Evolutionary conservation across 2,329 filamentous ascomycete species (phyloP).

Genomic region (Zasmidium cellare): DNA sequence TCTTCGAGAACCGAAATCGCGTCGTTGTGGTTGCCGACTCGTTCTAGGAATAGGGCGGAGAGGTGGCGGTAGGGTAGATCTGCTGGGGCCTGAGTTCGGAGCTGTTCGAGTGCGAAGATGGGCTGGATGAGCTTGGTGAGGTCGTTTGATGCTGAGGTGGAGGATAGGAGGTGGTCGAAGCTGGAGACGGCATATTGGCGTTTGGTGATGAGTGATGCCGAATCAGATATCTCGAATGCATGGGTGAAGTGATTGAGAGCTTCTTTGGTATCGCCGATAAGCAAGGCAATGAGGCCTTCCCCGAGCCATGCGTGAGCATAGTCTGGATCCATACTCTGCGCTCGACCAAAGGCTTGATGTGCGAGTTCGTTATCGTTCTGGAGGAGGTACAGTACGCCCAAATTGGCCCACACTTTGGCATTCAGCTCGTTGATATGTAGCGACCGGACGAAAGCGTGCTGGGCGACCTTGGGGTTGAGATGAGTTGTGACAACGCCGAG

Average conservation of each 20-base stretch:
- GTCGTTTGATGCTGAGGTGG: slow-evolving; percentile 53
- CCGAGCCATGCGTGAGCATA: slow-evolving; percentile 93
- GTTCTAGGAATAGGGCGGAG: slow-evolving; percentile 76
- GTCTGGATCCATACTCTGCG: slow-evolving; percentile 92
- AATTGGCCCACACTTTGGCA: slow-evolving; percentile 81
- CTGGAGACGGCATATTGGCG: slow-evolving; percentile 76
- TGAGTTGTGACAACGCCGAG: slow-evolving; percentile 86
- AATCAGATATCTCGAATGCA: slow-evolving; percentile 87
- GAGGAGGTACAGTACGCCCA: slow-evolving; percentile 81
- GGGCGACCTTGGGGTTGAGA: slow-evolving; percentile 81
- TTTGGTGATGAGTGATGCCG: slow-evolving; percentile 70
- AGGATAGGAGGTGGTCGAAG: slow-evolving; percentile 76
- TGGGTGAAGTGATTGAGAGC: slow-evolving; percentile 86
- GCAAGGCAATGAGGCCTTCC: slow-evolving; percentile 79
- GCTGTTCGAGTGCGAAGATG: slow-evolving; percentile 82
- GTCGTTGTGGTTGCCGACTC: slow-evolving; percentile 66
- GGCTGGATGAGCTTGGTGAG: slow-evolving; percentile 72
- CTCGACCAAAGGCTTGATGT: slow-evolving; percentile 83
- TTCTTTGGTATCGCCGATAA: slow-evolving; percentile 72
- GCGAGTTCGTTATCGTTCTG: slow-evolving; percentile 84
- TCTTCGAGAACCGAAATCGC: slow-evolving; percentile 65
- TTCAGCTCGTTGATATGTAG: slow-evolving; percentile 88
- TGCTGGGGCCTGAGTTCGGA: slow-evolving; percentile 68
- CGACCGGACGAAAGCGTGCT: slow-evolving; percentile 90
- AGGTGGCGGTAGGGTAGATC: slow-evolving; percentile 77